Evolutionary conservation across 2,329 filamentous ascomycete genomes (phyloP).

Genomic region (Fusarium albosuccineum): DNA sequence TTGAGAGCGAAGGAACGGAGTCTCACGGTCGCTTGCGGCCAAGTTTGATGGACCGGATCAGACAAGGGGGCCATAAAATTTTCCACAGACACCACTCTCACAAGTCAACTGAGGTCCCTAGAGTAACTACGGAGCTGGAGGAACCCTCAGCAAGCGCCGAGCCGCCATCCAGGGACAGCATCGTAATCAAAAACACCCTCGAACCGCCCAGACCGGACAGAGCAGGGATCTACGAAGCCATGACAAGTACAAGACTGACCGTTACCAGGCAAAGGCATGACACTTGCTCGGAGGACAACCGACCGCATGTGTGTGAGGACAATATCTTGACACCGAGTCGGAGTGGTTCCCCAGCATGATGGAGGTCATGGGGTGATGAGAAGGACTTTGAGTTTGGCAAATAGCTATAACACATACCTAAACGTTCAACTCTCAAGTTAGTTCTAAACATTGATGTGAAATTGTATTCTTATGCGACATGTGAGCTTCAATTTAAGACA

Average conservation of each 20-base stretch:
- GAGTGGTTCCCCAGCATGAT: conserved; percentile 23
- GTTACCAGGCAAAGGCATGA: conserved; percentile 18
- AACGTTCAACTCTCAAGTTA: not conserved
- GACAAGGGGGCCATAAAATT: conserved; percentile 43
- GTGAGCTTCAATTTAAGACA: too few species aligned
- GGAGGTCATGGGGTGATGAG: not conserved
- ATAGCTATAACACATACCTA: conserved; percentile 8
- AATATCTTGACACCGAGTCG: conserved; percentile 32
- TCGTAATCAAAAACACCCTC: conserved; percentile 31
- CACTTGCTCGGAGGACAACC: conserved; percentile 51
- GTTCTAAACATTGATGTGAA: not conserved
- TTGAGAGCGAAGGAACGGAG: conserved; percentile 16
- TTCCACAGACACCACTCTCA: conserved; percentile 42
- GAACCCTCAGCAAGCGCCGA: not conserved
- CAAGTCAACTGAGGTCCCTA: conserved; percentile 19
- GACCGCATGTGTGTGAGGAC: conserved; percentile 49
- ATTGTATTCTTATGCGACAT: too few species aligned
- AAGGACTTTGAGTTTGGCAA: not conserved
- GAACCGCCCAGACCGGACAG: conserved; percentile 35
- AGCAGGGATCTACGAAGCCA: conserved; percentile 42
- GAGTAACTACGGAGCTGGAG: conserved; percentile 3
- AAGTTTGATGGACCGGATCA: conserved; percentile 47
- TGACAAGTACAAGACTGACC: conserved; percentile 38
- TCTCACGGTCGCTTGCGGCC: conserved; percentile 35
- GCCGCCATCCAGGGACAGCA: conserved; percentile 39